A percentile compares a stretch with the other conserved stretches of the same genome.
These are phyloP conservation scores for Nicotiana rustica DNA, from an alignment of 305 asterid species.

Conservation along the genomic window DNA sequence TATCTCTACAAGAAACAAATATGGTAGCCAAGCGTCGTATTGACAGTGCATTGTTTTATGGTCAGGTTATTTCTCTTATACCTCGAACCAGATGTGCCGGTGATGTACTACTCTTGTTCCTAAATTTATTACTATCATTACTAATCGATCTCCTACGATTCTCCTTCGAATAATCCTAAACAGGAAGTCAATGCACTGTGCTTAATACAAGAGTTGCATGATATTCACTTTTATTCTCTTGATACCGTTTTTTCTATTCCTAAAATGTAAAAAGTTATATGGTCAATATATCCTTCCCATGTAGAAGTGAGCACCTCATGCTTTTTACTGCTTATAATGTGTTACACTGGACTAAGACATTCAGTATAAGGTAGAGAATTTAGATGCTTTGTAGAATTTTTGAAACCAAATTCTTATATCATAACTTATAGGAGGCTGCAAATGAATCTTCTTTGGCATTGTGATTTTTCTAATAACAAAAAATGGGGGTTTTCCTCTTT, in stretches of 20 bases:
- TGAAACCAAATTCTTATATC: neutral
- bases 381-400: neutral
- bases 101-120: neutral
- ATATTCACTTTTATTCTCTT: slow-evolving; percentile 16
- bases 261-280: slow-evolving; percentile 14
- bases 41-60: neutral
- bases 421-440: slow-evolving; percentile 16
- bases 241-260: neutral
- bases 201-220: neutral
- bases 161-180: neutral
- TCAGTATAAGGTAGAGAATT: slow-evolving; percentile 13
- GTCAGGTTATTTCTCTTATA: slow-evolving; percentile 6
- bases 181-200: neutral
- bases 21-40: neutral
- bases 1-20: slow-evolving; percentile 22
- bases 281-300: neutral
- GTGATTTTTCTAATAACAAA: slow-evolving; percentile 2
- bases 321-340: slow-evolving; percentile 8
- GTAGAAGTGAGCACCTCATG: neutral
- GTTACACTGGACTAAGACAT: neutral
- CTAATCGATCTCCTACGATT: slow-evolving; percentile 15
- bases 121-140: slow-evolving; percentile 24
- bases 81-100: neutral
- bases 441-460: neutral
- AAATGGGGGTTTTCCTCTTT: neutral